Base-by-base conservation (phyloP, 768 basidiomycete genomes). In the Dacryopinax spathularia region DNA sequence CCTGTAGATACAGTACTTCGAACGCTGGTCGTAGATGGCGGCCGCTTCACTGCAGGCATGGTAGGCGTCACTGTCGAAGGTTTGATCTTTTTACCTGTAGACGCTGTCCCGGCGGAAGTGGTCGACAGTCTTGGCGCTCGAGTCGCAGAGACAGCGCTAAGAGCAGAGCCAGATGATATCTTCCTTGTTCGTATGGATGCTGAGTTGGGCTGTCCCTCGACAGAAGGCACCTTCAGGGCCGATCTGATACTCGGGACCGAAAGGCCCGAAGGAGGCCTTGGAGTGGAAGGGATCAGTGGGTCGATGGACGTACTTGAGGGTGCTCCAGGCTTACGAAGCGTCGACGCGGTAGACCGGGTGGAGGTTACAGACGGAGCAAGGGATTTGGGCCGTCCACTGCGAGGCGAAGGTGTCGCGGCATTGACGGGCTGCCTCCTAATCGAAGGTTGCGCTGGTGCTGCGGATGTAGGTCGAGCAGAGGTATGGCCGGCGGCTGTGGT, bases 301-400 rank as follows among this genome's bases (percentile, higher is more conserved):
- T 60, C 22, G 7, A 31, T 41, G 34, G 25, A 18, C 15, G 64
- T 39, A 6, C 43, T 59, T 15, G 44, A 29, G 36, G 62, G 33
- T 31, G 18, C n/a, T 13, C 18, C 33, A 34, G 63, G 16, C 34
- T 48, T 62, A 2, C 77, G 74, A 13, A 77, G 70, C 0, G 78
- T 78, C 9, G 77, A 77, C 2, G 76, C 70, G 9, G 69, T 68
- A 9, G 77, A 77, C 1, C 73, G 70, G 34, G 72, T 71, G 0
- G 77, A 77, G 18, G 70, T 70, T 43, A 77, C 69, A 5, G 77
- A 78, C 1, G 74, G 69, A 15, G 76, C 72, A 20, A 65, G 67
- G 12, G 70, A 74, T 60, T 68, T 70, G 22, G 70, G 70, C 63
- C 68, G 65, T 20, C 63, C 66, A 62, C 33, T 70, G 63, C 48